Percentiles rank a stretch among this genome's conserved stretches.
Evolutionary conservation across 306 rosid genomes (phyloP).

Genomic region (Gleditsia sinensis): DNA sequence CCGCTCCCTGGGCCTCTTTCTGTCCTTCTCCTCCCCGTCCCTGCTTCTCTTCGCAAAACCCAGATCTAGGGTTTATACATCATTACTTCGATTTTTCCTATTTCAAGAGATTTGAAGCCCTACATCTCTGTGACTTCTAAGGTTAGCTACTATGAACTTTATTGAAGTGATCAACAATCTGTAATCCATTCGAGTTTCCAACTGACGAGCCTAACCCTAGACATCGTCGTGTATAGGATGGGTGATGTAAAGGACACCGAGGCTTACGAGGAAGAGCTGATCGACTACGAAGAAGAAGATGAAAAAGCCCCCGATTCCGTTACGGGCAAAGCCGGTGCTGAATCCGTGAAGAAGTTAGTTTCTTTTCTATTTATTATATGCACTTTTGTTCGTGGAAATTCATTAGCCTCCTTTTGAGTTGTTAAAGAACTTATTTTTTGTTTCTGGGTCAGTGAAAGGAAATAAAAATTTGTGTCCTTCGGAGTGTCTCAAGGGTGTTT

Average conservation of each 20-base stretch:
- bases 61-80: constrained; percentile 53
- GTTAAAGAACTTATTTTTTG: too few species aligned
- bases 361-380: too few species aligned
- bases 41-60: constrained; percentile 9
- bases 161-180: neutral
- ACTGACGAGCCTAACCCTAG: too few species aligned
- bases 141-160: too few species aligned
- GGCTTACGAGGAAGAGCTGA: constrained; percentile 75
- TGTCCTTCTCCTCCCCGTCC: neutral
- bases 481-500: too few species aligned
- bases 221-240: constrained; percentile 39
- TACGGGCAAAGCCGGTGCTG: too few species aligned
- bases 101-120: neutral
- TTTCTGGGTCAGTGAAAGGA: too few species aligned
- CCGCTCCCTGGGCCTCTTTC: neutral
- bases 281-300: constrained; percentile 76
- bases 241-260: constrained; percentile 74
- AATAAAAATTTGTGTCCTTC: too few species aligned
- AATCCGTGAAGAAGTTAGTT: too few species aligned
- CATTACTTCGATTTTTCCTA: neutral
- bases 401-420: too few species aligned
- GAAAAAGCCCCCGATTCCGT: constrained; percentile 36
- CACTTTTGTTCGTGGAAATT: neutral
- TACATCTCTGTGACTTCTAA: constrained; percentile 5
- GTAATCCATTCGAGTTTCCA: too few species aligned